Evolutionary conservation across 208 protist genomes (phyloP), one percentile per base, ranked within the genome.

Genomic region (Trypanosoma grayi): DNA sequence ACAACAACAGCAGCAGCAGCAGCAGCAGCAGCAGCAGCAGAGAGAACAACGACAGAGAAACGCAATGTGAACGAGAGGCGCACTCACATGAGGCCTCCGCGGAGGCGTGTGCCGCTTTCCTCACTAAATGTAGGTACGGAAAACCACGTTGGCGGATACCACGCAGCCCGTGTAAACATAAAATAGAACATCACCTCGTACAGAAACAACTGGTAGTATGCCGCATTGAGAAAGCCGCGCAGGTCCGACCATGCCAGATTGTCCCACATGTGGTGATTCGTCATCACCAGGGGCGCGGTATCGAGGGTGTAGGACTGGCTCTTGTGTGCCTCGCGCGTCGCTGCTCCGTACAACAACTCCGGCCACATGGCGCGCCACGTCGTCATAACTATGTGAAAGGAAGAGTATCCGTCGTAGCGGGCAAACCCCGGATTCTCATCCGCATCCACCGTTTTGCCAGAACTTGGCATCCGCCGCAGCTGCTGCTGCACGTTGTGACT

Each of bases 131-230:
- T 69, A 24, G 85, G 83, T 30, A 86, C 52, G 11, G 53, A 46
- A 60, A 91, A 85, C 80, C 86, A 92, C 18, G 51, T 73, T 27
- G 84, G 78, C 46, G 86, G 77, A 63, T 93, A 75, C 87, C 90
- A 95, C 11, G 75, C 40, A n/a, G 75, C 83, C 10, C 84, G 73
- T 41, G 58, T 78, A 51, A 93, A 93, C 36, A 87, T 28, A 44
- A 89, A 92, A 45, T 85, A 92, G 77, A 91, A 88, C 84, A 89
- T 82, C 0, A 90, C 24, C 53, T 95, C 90, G 62, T 93, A 93
- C 30, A 83, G 13, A 33, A 70, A 63, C 0, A 58, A 64, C 68
- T 93, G 80, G 34, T 82, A 79, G 60, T 81, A 93, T 31, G 70
- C 48, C 10, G 66, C 85, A 18, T 95, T 92, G 22, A 80, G 27